Percentiles rank a stretch among this genome's conserved stretches.
These are phyloP conservation scores for Entrophospora sp. DNA, from an alignment of 192 early-diverging fungal genomes.

Conservation along the genomic window DNA sequence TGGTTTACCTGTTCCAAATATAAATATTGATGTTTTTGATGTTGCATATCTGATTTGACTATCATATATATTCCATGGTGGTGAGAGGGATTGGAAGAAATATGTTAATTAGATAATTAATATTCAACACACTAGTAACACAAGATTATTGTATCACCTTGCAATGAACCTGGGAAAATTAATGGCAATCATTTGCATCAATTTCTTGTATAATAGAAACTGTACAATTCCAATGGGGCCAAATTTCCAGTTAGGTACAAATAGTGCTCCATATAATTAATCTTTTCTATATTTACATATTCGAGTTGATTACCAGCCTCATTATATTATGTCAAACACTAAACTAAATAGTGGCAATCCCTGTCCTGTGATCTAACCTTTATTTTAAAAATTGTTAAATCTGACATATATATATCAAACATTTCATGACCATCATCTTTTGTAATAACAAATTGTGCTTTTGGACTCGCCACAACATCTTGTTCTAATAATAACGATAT, in stretches of 20 bases:
- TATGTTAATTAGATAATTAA: too few relatives aligned
- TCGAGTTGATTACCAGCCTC: conserved; percentile 16
- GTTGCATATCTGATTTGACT: conserved; percentile 19
- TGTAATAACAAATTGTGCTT: conserved; percentile 22
- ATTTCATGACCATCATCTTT: background rate
- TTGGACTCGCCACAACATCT: conserved; percentile 25
- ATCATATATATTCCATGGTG: conserved; percentile 23
- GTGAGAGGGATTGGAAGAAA: too few relatives aligned
- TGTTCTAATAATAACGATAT: conserved; percentile 27
- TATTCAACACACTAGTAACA: too few relatives aligned
- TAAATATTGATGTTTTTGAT: conserved; percentile 14
- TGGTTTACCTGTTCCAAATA: conserved; percentile 33
- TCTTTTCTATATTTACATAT: conserved; percentile 20
- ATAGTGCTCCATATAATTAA: conserved; percentile 18
- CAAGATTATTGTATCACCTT: too few relatives aligned
- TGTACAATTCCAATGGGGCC: conserved; percentile 25
- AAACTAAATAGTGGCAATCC: conserved; percentile 30
- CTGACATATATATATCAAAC: conserved; percentile 28
- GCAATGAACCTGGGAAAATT: too few relatives aligned
- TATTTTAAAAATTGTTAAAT: conserved; percentile 19
- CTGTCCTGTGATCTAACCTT: conserved; percentile 24
- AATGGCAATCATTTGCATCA: conserved; percentile 34
- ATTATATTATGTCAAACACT: conserved; percentile 21
- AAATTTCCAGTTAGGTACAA: conserved; percentile 18
- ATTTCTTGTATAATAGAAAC: conserved; percentile 25